phyloP scores from a whole-genome alignment of 345 rosid genomes.

The Clarkia xantiana region DNA sequence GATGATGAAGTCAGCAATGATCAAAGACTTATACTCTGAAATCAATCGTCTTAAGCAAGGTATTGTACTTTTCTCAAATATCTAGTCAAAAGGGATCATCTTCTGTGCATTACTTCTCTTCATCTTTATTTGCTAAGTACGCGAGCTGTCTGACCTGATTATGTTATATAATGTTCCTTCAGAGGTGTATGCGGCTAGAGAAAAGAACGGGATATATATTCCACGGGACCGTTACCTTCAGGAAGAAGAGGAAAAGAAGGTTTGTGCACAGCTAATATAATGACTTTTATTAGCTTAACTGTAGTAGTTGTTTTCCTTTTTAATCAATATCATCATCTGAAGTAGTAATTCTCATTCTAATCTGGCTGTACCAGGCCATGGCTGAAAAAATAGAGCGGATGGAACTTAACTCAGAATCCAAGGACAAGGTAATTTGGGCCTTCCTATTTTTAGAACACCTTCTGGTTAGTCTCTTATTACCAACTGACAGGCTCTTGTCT shows the following conservation, averaged over 20 bases:
- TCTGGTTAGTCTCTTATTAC: conserved; percentile 1
- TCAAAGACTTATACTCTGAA: conserved; percentile 93
- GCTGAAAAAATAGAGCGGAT: conserved; percentile 89
- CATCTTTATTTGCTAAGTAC: too few relatives aligned
- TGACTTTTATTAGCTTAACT: too few relatives aligned
- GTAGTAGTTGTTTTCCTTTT: neutral
- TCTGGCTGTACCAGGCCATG: conserved; percentile 56
- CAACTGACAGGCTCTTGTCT: conserved; percentile 5
- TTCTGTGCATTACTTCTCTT: neutral
- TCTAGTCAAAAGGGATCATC: neutral
- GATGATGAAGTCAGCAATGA: conserved; percentile 99
- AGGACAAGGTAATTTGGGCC: conserved; percentile 42
- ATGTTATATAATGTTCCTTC: neutral
- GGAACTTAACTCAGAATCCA: conserved; percentile 73
- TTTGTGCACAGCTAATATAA: conserved; percentile 3
- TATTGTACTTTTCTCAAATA: conserved; percentile 11
- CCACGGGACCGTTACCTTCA: conserved; percentile 83
- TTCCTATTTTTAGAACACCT: neutral
- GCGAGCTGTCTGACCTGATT: too few relatives aligned
- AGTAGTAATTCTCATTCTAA: conserved; percentile 6
- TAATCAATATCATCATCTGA: neutral
- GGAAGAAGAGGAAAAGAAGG: conserved; percentile 98
- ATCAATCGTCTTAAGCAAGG: conserved; percentile 98
- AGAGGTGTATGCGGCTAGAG: conserved; percentile 98
- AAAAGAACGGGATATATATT: conserved; percentile 92